Conservation (phyloP, 257 asterid species). For the Eucommia ulmoides region DNA sequence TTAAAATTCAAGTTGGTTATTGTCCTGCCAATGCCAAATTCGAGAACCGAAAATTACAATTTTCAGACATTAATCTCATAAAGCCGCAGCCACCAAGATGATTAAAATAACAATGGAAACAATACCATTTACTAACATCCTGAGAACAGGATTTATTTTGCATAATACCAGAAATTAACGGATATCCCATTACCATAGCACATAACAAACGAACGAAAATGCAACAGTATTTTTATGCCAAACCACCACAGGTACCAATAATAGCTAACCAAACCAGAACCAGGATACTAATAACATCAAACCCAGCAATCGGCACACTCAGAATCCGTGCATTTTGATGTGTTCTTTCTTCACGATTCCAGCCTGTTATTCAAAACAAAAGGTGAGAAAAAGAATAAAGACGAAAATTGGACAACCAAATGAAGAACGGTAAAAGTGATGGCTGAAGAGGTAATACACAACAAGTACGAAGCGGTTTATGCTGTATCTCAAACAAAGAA, state of each 20-base stretch:
- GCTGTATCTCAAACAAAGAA: too few species aligned
- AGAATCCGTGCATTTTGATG: conserved; percentile 79
- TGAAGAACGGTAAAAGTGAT: not conserved
- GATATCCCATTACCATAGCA: not conserved
- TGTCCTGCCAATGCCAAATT: too few species aligned
- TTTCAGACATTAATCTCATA: too few species aligned
- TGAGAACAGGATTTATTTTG: too few species aligned
- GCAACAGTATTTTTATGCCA: not conserved
- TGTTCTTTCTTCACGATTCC: conserved; percentile 55
- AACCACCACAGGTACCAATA: not conserved
- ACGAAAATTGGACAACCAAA: not conserved
- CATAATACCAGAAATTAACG: not conserved
- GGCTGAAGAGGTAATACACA: not conserved
- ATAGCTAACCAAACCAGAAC: not conserved
- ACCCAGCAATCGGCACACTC: conserved; percentile 1
- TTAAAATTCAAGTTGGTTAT: too few species aligned
- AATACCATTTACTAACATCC: too few species aligned
- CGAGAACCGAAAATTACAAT: too few species aligned
- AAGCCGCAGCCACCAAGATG: too few species aligned
- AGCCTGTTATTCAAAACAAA: not conserved
- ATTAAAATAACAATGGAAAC: too few species aligned
- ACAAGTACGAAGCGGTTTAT: not conserved
- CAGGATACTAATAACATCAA: not conserved
- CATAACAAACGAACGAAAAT: not conserved
- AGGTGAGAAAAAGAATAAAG: not conserved